Evolutionary conservation across 2,329 filamentous ascomycete genomes (phyloP), one percentile per base, ranked within the genome.

Genomic region (Nigrospora sphaerica): DNA sequence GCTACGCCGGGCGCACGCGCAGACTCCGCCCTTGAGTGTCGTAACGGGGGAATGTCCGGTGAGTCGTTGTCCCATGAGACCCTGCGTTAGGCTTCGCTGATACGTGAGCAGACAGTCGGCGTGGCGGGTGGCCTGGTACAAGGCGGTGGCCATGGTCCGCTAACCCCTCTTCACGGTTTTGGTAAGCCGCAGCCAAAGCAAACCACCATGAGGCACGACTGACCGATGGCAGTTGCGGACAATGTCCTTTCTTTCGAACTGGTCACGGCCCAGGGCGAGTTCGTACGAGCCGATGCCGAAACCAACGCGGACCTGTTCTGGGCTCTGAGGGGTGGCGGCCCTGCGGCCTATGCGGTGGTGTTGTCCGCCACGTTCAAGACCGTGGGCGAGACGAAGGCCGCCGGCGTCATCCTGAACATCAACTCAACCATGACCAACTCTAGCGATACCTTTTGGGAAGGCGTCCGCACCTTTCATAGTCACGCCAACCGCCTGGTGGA

Each of bases 61-160:
- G 52, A 54, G 63, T 52, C 11, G 23, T 23, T 6, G 19, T 28
- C 23, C 2, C 10, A 10, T 10, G 23, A 28, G 5, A 9, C 23
- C 23, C 23, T 6, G 23, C 7, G 23, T 28, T 6, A 28, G 10
- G 23, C 23, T 28, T 28, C 23, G 32, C 45, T 54, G 39, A 56
- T 9, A 19, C 38, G 17, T 12, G 19, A n/a, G 23, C 46, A 63
- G 72, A 71, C 75, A 1, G 79, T 84, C 4, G 80, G 80, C 10
- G 57, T 80, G 12, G 73, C 77, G 1, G 81, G 81, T n/a, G 81
- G 80, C 2, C 81, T 78, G 48, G 71, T 71, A 1, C 76, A 80
- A 58, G 80, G 78, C 5, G 80, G 77, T 12, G 73, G 73, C 2
- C 72, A 76, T 50, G 68, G 66, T 12, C 70, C 71, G 1, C 53